Conservation (phyloP, 1,139 yeast genomes). For the Geotrichum europaeum region DNA sequence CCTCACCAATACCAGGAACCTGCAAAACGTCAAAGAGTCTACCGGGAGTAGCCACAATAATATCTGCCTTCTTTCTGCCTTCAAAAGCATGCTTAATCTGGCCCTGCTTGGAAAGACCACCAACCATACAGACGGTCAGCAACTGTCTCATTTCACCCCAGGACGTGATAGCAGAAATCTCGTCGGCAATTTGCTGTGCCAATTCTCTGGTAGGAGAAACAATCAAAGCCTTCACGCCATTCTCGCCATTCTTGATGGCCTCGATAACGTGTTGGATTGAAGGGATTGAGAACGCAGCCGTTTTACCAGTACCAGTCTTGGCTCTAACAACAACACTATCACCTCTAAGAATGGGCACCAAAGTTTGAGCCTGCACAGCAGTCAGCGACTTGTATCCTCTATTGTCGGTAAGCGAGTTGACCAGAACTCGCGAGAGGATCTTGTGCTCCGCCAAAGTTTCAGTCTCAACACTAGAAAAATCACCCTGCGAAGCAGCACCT, state of each 20-base stretch:
- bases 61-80: conserved; percentile 36
- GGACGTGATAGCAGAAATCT: conserved; percentile 41
- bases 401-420: conserved; percentile 33
- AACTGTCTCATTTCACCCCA: conserved; percentile 34
- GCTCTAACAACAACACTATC: conserved; percentile 77
- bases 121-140: conserved; percentile 42
- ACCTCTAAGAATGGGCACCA: conserved; percentile 56
- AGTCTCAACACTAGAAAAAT: conserved; percentile 32
- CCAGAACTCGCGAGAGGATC: conserved; percentile 32
- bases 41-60: conserved; percentile 89
- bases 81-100: conserved; percentile 36
- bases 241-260: conserved; percentile 25
- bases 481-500: conserved; percentile 14
- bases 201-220: conserved; percentile 91
- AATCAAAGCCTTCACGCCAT: conserved; percentile 48
- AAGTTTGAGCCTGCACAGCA: conserved; percentile 70
- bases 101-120: conserved; percentile 43
- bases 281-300: conserved; percentile 82
- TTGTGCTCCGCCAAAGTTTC: conserved; percentile 28
- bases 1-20: conserved; percentile 40
- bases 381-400: conserved; percentile 46
- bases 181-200: conserved; percentile 76
- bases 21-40: conserved; percentile 58
- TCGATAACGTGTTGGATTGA: conserved; percentile 53
- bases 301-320: conserved; percentile 94